Percentiles rank a stretch among this genome's conserved stretches.
These are phyloP conservation scores for Aureobasidium sp. DNA, from an alignment of 2,329 filamentous ascomycete species.

Conservation along the genomic window DNA sequence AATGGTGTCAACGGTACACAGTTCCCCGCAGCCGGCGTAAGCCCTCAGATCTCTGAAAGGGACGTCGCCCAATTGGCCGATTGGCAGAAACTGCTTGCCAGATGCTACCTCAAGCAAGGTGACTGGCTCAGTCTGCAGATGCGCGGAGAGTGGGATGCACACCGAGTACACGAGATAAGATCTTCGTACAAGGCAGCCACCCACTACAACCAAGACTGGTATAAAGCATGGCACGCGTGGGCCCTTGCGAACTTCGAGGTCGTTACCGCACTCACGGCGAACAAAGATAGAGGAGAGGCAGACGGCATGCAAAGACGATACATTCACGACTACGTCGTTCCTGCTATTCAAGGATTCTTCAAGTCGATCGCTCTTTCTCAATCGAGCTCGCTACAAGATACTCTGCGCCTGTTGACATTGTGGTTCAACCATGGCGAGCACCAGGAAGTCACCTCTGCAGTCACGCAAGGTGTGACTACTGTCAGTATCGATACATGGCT, in stretches of 20 bases:
- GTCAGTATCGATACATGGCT: slow-evolving; percentile 98
- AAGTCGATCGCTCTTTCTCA: slow-evolving; percentile 89
- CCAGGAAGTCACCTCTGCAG: slow-evolving; percentile 75
- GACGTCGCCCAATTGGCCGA: slow-evolving; percentile 43
- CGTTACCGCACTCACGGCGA: slow-evolving; percentile 68
- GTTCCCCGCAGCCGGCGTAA: slow-evolving; percentile 22
- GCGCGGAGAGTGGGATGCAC: slow-evolving; percentile 80
- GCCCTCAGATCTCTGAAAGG: slow-evolving; percentile 25
- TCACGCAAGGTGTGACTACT: slow-evolving; percentile 82
- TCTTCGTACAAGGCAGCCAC: slow-evolving; percentile 89
- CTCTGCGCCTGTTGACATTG: slow-evolving; percentile 79
- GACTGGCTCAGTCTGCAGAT: slow-evolving; percentile 89
- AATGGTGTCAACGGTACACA: slow-evolving; percentile 34
- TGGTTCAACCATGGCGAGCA: slow-evolving; percentile 95
- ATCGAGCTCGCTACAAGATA: slow-evolving; percentile 91
- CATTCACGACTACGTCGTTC: slow-evolving; percentile 81
- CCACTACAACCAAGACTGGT: slow-evolving; percentile 88
- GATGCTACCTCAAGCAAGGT: slow-evolving; percentile 92
- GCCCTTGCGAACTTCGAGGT: slow-evolving; percentile 98
- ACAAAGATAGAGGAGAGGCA: slow-evolving; percentile 44
- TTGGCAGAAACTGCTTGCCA: slow-evolving; percentile 67
- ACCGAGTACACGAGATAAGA: slow-evolving; percentile 79
- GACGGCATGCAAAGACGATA: slow-evolving; percentile 56
- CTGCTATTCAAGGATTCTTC: slow-evolving; percentile 93
- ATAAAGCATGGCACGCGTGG: slow-evolving; percentile 99